Evolutionary conservation across 805 yeast genomes (phyloP).

Genomic region (Zygosaccharomyces kombuchaensis): DNA sequence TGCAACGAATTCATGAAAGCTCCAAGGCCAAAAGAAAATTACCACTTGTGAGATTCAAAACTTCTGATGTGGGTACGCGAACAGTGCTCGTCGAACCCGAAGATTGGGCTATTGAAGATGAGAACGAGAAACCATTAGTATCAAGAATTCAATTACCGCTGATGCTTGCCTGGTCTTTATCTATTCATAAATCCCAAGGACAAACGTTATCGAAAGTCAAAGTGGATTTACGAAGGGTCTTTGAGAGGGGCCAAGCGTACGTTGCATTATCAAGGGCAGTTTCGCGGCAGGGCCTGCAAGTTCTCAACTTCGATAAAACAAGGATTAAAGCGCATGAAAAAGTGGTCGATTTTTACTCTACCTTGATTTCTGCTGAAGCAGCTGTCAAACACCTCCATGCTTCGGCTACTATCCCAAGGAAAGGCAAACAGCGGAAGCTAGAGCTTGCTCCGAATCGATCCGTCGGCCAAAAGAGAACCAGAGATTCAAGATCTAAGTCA

Average conservation of each 20-base stretch:
- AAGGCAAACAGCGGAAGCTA: slow-evolving; percentile 5
- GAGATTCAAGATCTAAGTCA: slow-evolving; percentile 11
- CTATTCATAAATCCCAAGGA: slow-evolving; percentile 95
- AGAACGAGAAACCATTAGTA: slow-evolving; percentile 60
- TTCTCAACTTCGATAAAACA: slow-evolving; percentile 59
- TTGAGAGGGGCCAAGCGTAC: slow-evolving; percentile 93
- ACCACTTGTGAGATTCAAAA: slow-evolving; percentile 75
- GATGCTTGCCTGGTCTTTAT: slow-evolving; percentile 92
- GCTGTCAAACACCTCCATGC: slow-evolving; percentile 17
- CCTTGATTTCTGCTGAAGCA: slow-evolving; percentile 37
- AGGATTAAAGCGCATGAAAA: slow-evolving; percentile 66
- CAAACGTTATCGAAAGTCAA: slow-evolving; percentile 73
- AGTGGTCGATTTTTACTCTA: slow-evolving; percentile 66
- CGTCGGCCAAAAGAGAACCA: slow-evolving; percentile 4
- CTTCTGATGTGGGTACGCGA: slow-evolving; percentile 67
- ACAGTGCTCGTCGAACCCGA: slow-evolving; percentile 81
- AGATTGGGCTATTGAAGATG: slow-evolving; percentile 75
- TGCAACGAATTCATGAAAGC: slow-evolving; percentile 41
- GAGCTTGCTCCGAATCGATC: slow-evolving; percentile 7
- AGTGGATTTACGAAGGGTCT: slow-evolving; percentile 71
- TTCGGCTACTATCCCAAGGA: neutral
- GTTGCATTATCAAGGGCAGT: slow-evolving; percentile 93
- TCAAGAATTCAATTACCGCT: slow-evolving; percentile 78
- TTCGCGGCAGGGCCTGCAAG: slow-evolving; percentile 75
- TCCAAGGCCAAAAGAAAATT: slow-evolving; percentile 43